Conservation (phyloP, 1,284 basidiomycete species). For the Ganoderma multipileum region DNA sequence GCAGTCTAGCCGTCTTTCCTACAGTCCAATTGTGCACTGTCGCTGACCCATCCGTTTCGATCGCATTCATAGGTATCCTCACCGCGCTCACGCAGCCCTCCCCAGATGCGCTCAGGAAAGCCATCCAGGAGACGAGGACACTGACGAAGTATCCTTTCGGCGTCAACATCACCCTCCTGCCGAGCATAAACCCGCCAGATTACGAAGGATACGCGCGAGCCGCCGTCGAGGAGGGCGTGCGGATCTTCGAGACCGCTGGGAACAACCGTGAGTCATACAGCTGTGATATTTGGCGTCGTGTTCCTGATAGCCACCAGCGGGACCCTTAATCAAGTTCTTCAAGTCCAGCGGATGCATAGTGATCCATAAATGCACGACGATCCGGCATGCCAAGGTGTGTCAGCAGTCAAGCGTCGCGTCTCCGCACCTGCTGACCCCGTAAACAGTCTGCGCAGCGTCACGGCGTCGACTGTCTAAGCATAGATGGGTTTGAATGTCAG, state of each 20-base stretch:
- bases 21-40: not conserved
- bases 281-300: no score
- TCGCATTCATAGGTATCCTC: slow-evolving; percentile 62
- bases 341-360: slow-evolving; percentile 82
- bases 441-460: slow-evolving; percentile 73
- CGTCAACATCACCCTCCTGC: slow-evolving; percentile 92
- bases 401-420: not conserved
- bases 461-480: slow-evolving; percentile 87
- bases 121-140: slow-evolving; percentile 82
- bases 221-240: slow-evolving; percentile 88
- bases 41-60: not conserved
- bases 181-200: slow-evolving; percentile 91
- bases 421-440: not conserved
- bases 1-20: no score
- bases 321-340: slow-evolving; percentile 81
- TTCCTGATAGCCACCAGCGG: slow-evolving; percentile 52
- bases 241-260: slow-evolving; percentile 93
- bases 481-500: slow-evolving; percentile 90
- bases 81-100: slow-evolving; percentile 90
- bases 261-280: slow-evolving; percentile 72
- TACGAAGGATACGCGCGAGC: slow-evolving; percentile 85
- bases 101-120: slow-evolving; percentile 83
- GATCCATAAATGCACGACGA: slow-evolving; percentile 92
- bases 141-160: slow-evolving; percentile 83
- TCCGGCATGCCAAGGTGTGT: slow-evolving; percentile 82